Conservation (phyloP, 2,329 filamentous ascomycete genomes). For the Colletotrichum horii region DNA sequence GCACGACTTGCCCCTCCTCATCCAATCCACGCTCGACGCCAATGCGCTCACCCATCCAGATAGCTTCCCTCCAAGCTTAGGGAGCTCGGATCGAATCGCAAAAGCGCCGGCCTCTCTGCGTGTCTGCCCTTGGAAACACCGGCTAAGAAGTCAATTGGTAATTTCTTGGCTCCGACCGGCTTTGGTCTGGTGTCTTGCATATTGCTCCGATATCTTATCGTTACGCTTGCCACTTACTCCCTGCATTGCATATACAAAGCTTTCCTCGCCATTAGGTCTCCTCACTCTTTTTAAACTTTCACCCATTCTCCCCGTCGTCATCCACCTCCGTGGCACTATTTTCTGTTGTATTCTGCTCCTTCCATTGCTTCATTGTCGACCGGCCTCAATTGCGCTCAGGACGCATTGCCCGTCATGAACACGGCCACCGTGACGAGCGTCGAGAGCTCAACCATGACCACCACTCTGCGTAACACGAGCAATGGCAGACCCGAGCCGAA, state of each 20-base stretch:
- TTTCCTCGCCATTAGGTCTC: background rate
- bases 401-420: slow-evolving; percentile 36
- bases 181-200: background rate
- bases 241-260: slow-evolving; percentile 20
- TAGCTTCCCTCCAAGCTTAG: slow-evolving; percentile 7
- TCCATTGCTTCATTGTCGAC: background rate
- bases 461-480: slow-evolving; percentile 12
- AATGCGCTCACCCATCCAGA: slow-evolving; percentile 10
- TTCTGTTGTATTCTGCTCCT: background rate
- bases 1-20: slow-evolving; percentile 6
- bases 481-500: slow-evolving; percentile 21
- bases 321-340: background rate
- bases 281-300: slow-evolving; percentile 9
- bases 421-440: slow-evolving; percentile 41
- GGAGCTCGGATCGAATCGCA: background rate
- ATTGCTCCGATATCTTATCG: slow-evolving; percentile 23
- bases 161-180: background rate
- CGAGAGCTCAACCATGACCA: slow-evolving; percentile 11
- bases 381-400: background rate
- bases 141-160: slow-evolving; percentile 9
- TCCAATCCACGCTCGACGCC: background rate
- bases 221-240: slow-evolving; percentile 14
- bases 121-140: slow-evolving; percentile 14
- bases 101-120: background rate
- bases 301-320: background rate